These are phyloP conservation scores for Fusarium sp. DNA, from an alignment of 2,329 filamentous ascomycete genomes.

Conservation along the genomic window DNA sequence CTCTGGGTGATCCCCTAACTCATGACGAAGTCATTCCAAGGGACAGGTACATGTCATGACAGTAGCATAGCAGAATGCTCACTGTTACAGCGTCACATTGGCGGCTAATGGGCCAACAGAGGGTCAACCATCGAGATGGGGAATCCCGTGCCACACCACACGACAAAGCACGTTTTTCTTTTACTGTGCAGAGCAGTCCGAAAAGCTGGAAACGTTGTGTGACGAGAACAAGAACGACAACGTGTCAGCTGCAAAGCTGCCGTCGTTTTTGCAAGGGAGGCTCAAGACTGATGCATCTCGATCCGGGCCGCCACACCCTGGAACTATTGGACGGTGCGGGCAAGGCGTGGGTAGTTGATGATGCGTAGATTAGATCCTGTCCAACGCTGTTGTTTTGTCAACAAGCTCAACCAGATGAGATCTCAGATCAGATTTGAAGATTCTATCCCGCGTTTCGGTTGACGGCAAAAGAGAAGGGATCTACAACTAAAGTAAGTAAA, in stretches of 20 bases:
- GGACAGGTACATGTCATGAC: conserved; percentile 15
- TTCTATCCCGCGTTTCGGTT: background rate
- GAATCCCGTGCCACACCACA: conserved; percentile 1
- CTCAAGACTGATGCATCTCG: conserved; percentile 33
- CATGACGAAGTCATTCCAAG: conserved; percentile 19
- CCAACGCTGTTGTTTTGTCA: conserved; percentile 11
- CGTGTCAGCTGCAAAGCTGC: background rate
- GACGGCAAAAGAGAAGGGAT: conserved; percentile 17
- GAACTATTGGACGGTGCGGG: conserved; percentile 28
- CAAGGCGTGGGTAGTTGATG: conserved; percentile 36
- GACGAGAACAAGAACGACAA: conserved; percentile 2
- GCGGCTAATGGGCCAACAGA: conserved; percentile 16
- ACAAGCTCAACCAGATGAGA: conserved; percentile 3
- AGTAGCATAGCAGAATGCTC: background rate
- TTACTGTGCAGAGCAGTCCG: conserved; percentile 1
- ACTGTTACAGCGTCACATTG: background rate
- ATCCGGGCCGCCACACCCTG: conserved; percentile 42
- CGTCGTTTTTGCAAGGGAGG: conserved; percentile 16
- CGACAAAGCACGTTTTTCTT: conserved; percentile 4
- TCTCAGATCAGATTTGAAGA: conserved; percentile 2
- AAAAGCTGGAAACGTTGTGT: conserved; percentile 22
- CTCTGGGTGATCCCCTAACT: conserved; percentile 1
- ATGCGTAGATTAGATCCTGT: conserved; percentile 44
- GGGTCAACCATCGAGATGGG: conserved; percentile 6
- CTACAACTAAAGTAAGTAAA: background rate